Evolutionary conservation across 805 yeast species (phyloP).

Genomic region (Candida schatavii): DNA sequence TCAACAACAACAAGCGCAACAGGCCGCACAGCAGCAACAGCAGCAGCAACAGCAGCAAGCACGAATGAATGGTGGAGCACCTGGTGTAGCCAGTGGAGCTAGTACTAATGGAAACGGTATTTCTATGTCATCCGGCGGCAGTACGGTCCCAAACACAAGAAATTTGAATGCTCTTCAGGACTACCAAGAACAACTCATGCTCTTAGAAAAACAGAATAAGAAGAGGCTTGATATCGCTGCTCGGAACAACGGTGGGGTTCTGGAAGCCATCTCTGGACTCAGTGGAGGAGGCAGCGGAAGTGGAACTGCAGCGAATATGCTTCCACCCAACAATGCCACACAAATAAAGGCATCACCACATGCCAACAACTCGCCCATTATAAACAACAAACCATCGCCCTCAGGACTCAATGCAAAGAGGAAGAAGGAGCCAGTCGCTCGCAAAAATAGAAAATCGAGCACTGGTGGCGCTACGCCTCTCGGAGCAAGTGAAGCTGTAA

Average conservation of each 20-base stretch:
- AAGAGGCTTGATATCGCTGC: slow-evolving; percentile 55
- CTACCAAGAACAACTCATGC: slow-evolving; percentile 75
- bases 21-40: slow-evolving; percentile 3
- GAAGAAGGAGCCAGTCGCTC: slow-evolving; percentile 27
- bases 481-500: not conserved
- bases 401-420: slow-evolving; percentile 8
- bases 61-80: slow-evolving; percentile 6
- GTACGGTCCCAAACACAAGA: slow-evolving; percentile 15
- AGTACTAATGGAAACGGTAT: slow-evolving; percentile 6
- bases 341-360: slow-evolving; percentile 17
- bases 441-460: slow-evolving; percentile 33
- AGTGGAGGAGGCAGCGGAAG: too few species aligned
- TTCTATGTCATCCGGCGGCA: slow-evolving; percentile 1
- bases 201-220: slow-evolving; percentile 74
- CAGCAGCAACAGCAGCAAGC: slow-evolving; percentile 4
- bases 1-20: slow-evolving; percentile 8
- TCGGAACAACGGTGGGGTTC: slow-evolving; percentile 28
- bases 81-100: slow-evolving; percentile 7
- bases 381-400: slow-evolving; percentile 36
- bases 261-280: slow-evolving; percentile 5
- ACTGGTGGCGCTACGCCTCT: slow-evolving; percentile 11
- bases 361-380: slow-evolving; percentile 30
- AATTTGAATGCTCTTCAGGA: slow-evolving; percentile 66
- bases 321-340: slow-evolving; percentile 20
- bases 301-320: slow-evolving; percentile 13